These are phyloP conservation scores for Sanghuangporus sanghuang DNA, from an alignment of 1,284 basidiomycete genomes.

Conservation along the genomic window DNA sequence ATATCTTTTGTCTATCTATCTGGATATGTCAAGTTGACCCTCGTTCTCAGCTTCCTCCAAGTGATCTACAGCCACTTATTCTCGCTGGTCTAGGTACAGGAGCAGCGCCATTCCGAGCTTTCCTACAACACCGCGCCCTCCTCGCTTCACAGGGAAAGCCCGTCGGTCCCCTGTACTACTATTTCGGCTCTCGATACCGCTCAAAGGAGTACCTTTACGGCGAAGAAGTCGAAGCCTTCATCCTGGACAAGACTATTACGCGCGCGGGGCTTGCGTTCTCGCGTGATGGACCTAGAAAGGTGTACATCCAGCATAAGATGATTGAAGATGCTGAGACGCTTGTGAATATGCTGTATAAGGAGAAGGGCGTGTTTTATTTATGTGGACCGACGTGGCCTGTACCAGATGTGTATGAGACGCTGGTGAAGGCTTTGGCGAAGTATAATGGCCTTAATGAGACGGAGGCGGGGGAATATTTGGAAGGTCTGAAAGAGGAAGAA, in stretches of 20 bases:
- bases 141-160: conserved; percentile 72
- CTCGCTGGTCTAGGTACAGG: conserved; percentile 99
- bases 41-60: conserved; percentile 68
- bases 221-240: conserved; percentile 83
- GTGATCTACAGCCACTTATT: conserved; percentile 87
- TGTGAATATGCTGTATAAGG: conserved; percentile 64
- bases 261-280: conserved; percentile 95
- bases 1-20: conserved; percentile 18
- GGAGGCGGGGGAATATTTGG: conserved; percentile 79
- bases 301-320: conserved; percentile 99
- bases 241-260: conserved; percentile 80
- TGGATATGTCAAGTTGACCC: background rate
- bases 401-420: conserved; percentile 92
- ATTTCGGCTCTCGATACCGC: conserved; percentile 96
- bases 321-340: conserved; percentile 79
- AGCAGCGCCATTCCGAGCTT: conserved; percentile 97
- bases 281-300: conserved; percentile 86
- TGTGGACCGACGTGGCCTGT: conserved; percentile 99
- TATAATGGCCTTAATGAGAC: conserved; percentile 64
- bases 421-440: conserved; percentile 75
- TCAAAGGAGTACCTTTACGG: conserved; percentile 96
- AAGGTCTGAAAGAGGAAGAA: conserved; percentile 94
- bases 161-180: conserved; percentile 92
- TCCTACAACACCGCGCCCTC: conserved; percentile 91
- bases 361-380: conserved; percentile 87